Evolutionary conservation across 805 yeast species (phyloP), one percentile per base, ranked within the genome.

Genomic region (Teunomyces cretensis): DNA sequence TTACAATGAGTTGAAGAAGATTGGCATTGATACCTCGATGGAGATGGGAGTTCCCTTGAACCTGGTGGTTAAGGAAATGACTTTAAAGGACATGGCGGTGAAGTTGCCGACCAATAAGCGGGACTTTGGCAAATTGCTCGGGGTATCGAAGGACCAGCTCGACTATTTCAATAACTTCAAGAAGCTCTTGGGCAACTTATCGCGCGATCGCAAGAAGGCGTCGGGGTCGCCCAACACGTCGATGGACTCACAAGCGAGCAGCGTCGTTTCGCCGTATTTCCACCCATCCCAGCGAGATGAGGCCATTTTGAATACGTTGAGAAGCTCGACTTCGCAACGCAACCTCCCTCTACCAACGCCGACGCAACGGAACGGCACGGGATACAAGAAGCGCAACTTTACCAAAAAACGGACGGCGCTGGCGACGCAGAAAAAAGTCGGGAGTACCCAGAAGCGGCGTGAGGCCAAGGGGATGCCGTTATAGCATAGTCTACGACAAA

Each of bases 1-100:
- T 2, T 67, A 50, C 51, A 46, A 42, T 14, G 73, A 67, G 41
- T 62, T 83, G 43, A 65, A 73, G 42, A 68, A 65, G 28, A 60
- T 70, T 12, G 60, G 85, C 41, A 63, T 67, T 28, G 64, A 68
- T 28, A 59, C 70, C n/a, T 71, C 76, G 64, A 67, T 68, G 1
- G 69, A 67, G 30, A 48, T 74, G 30, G 69, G 68, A 14, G 68
- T 58, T 33, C 60, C 61, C 15, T 49, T 57, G 6, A 39, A 44
- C 14, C 58, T 54, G 30, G 50, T 60, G 12, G 41, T 68, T 2
- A 47, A 57, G 19, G 72, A 69, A 33, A 51, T 43, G 2, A 52
- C 80, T 0, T 57, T 83, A 46, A 71, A 72, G 47, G 82, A 79
- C 36, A 75, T 84, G 81, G 80, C 87, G 0, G 50, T 59, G 14